Conservation (phyloP, 306 rosid genomes). For the Cotoneaster glaucophyllus region DNA sequence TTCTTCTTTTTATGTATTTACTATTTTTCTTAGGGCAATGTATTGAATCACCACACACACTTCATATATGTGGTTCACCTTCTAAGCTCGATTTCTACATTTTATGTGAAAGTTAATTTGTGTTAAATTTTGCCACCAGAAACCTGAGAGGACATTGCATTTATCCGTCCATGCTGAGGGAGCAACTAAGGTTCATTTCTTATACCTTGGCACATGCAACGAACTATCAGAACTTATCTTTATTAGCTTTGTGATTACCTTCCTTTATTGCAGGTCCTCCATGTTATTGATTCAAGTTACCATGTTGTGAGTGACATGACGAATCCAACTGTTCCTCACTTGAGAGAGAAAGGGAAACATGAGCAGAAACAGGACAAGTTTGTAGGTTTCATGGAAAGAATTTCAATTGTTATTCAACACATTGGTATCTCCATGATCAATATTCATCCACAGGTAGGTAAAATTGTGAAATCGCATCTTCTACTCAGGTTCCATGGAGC, state of each 20-base stretch:
- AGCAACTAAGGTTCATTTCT: conserved; percentile 71
- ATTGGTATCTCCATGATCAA: conserved; percentile 77
- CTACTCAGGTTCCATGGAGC: background rate
- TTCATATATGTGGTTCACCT: background rate
- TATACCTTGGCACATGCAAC: conserved; percentile 10
- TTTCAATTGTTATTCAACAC: conserved; percentile 56
- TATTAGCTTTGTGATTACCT: background rate
- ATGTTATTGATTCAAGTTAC: conserved; percentile 71
- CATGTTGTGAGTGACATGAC: conserved; percentile 48
- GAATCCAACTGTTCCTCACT: conserved; percentile 28
- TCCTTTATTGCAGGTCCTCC: conserved; percentile 53
- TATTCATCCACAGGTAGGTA: conserved; percentile 64
- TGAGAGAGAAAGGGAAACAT: conserved; percentile 38
- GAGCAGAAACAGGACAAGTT: conserved; percentile 52
- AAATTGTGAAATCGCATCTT: background rate
- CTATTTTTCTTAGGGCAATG: background rate
- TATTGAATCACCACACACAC: background rate
- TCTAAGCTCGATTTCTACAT: background rate
- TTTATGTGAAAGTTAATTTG: conserved; percentile 15
- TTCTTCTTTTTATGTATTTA: background rate
- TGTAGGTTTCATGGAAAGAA: conserved; percentile 58
- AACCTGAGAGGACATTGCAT: conserved; percentile 71
- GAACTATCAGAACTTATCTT: background rate
- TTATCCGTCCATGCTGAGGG: conserved; percentile 87
- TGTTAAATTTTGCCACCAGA: conserved; percentile 46